A percentile compares a stretch with the other conserved stretches of the same genome.
phyloP scores from a whole-genome alignment of 805 yeast genomes.

The Starmerella etchellsii region DNA sequence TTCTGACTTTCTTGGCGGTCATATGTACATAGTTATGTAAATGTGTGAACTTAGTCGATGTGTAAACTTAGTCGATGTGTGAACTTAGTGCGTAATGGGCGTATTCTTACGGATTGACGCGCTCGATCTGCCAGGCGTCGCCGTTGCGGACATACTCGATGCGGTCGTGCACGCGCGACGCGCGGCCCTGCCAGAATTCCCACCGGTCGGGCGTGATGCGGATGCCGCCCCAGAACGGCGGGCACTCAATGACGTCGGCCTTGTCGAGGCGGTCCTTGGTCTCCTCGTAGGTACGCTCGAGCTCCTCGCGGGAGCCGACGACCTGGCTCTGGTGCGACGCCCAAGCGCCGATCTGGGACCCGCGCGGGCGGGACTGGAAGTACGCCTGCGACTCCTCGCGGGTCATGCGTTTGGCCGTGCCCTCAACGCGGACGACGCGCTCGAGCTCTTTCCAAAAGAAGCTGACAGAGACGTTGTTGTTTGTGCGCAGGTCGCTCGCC shows the following conservation, averaged over 20 bases:
- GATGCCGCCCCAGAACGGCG: conserved; percentile 93
- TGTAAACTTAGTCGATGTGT: no score
- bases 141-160: conserved; percentile 44
- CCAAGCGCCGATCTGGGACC: conserved; percentile 93
- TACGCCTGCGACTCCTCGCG: conserved; percentile 65
- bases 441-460: conserved; percentile 89
- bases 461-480: conserved; percentile 68
- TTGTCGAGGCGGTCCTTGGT: conserved; percentile 48
- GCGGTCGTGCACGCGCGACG: conserved; percentile 81
- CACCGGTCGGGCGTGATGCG: conserved; percentile 77
- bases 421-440: conserved; percentile 90
- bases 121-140: conserved; percentile 44
- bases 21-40: no score
- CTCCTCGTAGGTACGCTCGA: conserved; percentile 40
- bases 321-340: conserved; percentile 75
- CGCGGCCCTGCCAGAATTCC: conserved; percentile 97
- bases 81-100: no score
- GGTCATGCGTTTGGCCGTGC: conserved; percentile 58
- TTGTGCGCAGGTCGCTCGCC: conserved; percentile 52
- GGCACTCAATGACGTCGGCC: conserved; percentile 67
- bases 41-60: no score
- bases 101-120: conserved; percentile 56
- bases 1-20: conserved; percentile 10
- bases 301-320: conserved; percentile 45
- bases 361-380: conserved; percentile 80